phyloP scores from a whole-genome alignment of 176 grass and related monocot species.

The Alopecurus myosuroides region DNA sequence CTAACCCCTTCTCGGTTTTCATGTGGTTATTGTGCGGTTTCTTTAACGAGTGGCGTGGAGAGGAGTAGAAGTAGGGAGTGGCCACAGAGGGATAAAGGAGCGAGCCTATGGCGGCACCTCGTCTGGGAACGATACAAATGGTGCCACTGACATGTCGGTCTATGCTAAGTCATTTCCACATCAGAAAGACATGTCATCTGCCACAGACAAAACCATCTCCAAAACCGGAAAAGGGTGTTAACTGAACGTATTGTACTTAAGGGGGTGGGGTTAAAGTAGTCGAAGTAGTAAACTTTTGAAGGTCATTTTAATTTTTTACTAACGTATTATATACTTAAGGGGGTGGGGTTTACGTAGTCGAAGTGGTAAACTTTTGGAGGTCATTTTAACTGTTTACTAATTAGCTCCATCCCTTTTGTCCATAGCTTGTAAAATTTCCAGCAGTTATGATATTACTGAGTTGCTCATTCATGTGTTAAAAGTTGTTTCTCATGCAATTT shows the following conservation, averaged over 20 bases:
- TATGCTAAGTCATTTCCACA: background rate
- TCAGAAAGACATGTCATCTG: background rate
- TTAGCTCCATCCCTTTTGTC: background rate
- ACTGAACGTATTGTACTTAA: background rate
- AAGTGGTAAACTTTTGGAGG: too few species aligned
- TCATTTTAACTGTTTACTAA: background rate
- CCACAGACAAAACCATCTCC: background rate
- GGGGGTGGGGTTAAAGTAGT: background rate
- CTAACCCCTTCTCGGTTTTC: too few species aligned
- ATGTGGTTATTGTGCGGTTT: too few species aligned
- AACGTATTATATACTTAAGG: too few species aligned
- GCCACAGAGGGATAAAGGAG: too few species aligned
- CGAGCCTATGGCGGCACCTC: too few species aligned
- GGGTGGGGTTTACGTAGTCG: too few species aligned
- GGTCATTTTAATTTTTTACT: background rate
- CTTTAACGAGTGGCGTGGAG: too few species aligned
- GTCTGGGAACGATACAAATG: background rate
- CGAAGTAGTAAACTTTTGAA: background rate
- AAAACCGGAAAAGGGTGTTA: background rate
- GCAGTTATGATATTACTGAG: background rate
- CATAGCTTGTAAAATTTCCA: background rate
- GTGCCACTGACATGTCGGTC: background rate
- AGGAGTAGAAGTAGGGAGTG: too few species aligned
- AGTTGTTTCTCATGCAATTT: conserved; percentile 12
- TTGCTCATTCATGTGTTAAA: background rate